Percentiles rank a stretch among this genome's conserved stretches.
phyloP scores from a whole-genome alignment of 176 grass and related monocot species.

The Aegilops umbellulata region DNA sequence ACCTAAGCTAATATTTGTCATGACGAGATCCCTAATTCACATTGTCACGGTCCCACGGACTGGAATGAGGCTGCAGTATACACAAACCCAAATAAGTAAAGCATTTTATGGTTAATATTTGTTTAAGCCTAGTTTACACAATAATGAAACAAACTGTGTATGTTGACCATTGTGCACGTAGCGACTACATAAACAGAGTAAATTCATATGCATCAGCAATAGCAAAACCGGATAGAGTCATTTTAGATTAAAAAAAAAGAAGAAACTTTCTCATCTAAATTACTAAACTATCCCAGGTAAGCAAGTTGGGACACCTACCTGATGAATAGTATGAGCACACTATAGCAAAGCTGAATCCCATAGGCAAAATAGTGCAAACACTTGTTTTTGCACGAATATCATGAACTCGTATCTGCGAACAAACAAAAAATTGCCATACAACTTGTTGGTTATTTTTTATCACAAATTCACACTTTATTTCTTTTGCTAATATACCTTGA shows the following conservation, averaged over 20 bases:
- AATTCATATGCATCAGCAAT: background rate
- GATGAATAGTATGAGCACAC: background rate
- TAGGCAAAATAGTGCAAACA: background rate
- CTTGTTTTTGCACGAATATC: background rate
- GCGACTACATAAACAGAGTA: background rate
- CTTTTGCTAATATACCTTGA: background rate
- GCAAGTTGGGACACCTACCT: background rate
- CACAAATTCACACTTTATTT: background rate
- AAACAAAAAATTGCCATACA: background rate
- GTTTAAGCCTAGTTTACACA: background rate
- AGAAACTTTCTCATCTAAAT: background rate
- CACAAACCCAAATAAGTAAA: background rate
- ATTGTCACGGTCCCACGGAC: background rate
- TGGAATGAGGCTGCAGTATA: background rate
- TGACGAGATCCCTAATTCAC: background rate
- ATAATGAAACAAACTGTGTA: background rate
- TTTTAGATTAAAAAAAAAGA: background rate
- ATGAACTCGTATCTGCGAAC: background rate
- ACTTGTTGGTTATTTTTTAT: background rate
- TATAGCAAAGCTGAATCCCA: background rate
- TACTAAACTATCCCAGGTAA: background rate
- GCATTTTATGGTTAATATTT: background rate
- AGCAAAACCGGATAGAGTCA: background rate
- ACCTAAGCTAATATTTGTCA: background rate
- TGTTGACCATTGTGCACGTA: background rate